Evolutionary conservation across 169 alveolate species (phyloP).

Genomic region (Plasmodium vinckei): DNA sequence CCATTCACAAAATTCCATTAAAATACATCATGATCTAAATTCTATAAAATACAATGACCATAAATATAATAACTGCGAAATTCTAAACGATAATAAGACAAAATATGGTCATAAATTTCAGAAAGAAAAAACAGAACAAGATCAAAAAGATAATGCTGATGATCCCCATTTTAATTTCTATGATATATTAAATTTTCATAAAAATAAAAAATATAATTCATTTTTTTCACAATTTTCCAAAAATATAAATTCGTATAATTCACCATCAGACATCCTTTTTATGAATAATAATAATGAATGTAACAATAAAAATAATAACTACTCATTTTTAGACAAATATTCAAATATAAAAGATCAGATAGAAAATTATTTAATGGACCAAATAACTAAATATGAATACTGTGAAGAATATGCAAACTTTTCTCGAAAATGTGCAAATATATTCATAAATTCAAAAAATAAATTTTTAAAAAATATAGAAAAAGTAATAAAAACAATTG

Average conservation of each 20-base stretch:
- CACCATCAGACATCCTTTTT: constrained; percentile 2
- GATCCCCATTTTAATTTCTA: constrained; percentile 1
- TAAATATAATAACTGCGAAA: background rate
- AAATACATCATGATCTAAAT: background rate
- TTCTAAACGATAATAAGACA: background rate
- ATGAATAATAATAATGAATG: constrained; percentile 12
- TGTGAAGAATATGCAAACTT: constrained; percentile 22
- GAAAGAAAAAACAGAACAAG: background rate
- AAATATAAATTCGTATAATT: background rate
- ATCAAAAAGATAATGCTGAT: background rate
- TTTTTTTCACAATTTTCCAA: constrained; percentile 34
- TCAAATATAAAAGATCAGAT: constrained; percentile 34
- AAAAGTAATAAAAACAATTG: constrained; percentile 67
- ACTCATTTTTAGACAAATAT: constrained; percentile 24
- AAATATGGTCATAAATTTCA: background rate
- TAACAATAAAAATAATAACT: constrained; percentile 2
- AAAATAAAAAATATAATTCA: constrained; percentile 6
- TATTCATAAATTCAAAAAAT: constrained; percentile 37
- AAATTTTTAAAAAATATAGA: constrained; percentile 65
- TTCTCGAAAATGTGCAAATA: constrained; percentile 32
- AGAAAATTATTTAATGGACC: constrained; percentile 28
- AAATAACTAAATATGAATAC: constrained; percentile 19
- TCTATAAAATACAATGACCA: background rate
- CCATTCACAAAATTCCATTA: background rate
- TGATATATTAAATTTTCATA: constrained; percentile 7